Conservation (phyloP, 352 stramenopile species). For the Halophytophthora polymorphica region DNA sequence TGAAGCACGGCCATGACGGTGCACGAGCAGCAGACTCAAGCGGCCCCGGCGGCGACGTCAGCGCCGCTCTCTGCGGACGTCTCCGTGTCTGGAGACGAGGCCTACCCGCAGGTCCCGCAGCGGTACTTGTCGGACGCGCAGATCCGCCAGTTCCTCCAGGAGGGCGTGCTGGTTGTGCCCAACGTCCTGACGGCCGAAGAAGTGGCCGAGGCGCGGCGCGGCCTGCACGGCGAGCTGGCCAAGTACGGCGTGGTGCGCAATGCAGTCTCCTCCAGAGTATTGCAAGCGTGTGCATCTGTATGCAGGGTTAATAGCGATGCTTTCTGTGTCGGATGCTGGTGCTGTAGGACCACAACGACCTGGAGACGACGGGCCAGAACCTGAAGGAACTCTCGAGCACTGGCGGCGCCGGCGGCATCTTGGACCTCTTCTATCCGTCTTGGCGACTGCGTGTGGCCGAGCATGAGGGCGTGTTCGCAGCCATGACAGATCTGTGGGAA, state of each 20-base stretch:
- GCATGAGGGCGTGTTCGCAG: constrained; percentile 65
- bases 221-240: constrained; percentile 60
- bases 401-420: constrained; percentile 79
- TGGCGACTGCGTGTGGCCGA: constrained; percentile 83
- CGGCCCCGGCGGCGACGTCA: too few species aligned
- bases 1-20: constrained; percentile 8
- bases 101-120: constrained; percentile 16
- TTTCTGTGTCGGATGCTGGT: constrained; percentile 2
- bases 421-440: constrained; percentile 88
- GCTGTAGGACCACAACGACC: constrained; percentile 52
- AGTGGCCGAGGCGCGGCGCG: constrained; percentile 45
- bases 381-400: constrained; percentile 86
- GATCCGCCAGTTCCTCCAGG: constrained; percentile 55
- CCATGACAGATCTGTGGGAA: constrained; percentile 80
- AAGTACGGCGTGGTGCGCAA: constrained; percentile 74
- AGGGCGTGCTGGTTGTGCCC: constrained; percentile 73
- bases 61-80: too few species aligned
- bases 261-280: too few species aligned
- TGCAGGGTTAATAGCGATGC: constrained; percentile 1
- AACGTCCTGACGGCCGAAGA: constrained; percentile 63
- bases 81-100: too few species aligned
- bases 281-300: too few species aligned
- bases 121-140: constrained; percentile 50
- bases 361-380: constrained; percentile 56
- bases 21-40: too few species aligned